These are phyloP conservation scores for Torrubiella hemipterigena DNA, from an alignment of 2,329 filamentous ascomycete genomes.

Conservation along the genomic window DNA sequence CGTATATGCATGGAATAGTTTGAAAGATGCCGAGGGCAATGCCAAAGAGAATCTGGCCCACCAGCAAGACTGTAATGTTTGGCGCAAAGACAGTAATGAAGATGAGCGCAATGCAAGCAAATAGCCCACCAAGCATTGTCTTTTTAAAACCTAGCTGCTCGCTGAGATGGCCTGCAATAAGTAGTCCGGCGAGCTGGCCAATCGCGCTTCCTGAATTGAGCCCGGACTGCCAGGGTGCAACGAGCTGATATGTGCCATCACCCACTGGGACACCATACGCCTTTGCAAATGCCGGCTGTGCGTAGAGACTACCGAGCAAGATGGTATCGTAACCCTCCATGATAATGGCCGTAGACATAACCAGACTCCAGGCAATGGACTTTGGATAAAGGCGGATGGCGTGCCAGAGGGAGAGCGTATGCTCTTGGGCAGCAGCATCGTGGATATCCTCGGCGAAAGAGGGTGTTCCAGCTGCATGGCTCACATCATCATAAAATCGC, in stretches of 20 bases:
- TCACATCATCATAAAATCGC: neutral
- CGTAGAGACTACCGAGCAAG: constrained; percentile 16
- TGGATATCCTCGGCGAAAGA: constrained; percentile 1
- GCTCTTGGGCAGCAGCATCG: constrained; percentile 7
- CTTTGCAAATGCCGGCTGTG: constrained; percentile 15
- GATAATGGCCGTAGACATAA: constrained; percentile 19
- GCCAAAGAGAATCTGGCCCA: constrained; percentile 29
- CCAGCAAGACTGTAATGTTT: constrained; percentile 24
- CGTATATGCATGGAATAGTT: constrained; percentile 28
- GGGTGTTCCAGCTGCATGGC: neutral
- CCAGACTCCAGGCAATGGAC: constrained; percentile 18
- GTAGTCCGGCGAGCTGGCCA: constrained; percentile 8
- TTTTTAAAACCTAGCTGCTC: constrained; percentile 20
- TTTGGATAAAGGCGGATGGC: constrained; percentile 11
- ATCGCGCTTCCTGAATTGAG: neutral
- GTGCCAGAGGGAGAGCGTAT: constrained; percentile 8
- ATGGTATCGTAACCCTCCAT: constrained; percentile 22
- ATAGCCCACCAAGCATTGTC: constrained; percentile 38
- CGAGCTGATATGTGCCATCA: constrained; percentile 22
- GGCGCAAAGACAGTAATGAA: constrained; percentile 14
- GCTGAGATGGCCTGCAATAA: constrained; percentile 10
- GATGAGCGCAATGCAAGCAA: constrained; percentile 16
- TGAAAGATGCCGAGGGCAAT: constrained; percentile 27
- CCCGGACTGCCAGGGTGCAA: constrained; percentile 14
- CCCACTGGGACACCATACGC: constrained; percentile 6